Conservation (phyloP, 305 asterid genomes). For the Plantago coronopus region DNA sequence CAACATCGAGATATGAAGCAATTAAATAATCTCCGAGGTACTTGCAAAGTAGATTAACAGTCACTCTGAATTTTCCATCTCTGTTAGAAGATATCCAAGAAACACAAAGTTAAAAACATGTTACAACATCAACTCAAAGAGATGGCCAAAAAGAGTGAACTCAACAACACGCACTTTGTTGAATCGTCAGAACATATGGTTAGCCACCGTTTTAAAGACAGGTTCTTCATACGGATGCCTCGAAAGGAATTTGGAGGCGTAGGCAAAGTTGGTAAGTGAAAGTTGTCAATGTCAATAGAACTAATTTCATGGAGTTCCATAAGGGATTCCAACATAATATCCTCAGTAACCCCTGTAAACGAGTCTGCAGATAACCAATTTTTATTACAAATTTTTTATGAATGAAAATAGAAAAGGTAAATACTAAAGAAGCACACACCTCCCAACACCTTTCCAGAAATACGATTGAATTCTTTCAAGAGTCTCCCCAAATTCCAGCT, state of each 20-base stretch:
- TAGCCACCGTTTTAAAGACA: slow-evolving; percentile 81
- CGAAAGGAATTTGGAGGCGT: slow-evolving; percentile 69
- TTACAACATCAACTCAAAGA: slow-evolving; percentile 17
- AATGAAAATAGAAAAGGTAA: slow-evolving; percentile 7
- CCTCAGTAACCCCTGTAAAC: slow-evolving; percentile 66
- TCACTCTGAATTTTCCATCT: slow-evolving; percentile 64
- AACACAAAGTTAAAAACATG: slow-evolving; percentile 17
- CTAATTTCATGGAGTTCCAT: slow-evolving; percentile 38
- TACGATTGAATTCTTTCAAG: slow-evolving; percentile 63
- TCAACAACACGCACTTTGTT: slow-evolving; percentile 37
- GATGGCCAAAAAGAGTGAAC: neutral
- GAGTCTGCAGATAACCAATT: slow-evolving; percentile 41
- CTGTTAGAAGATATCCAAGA: slow-evolving; percentile 33
- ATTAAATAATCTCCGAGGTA: slow-evolving; percentile 92
- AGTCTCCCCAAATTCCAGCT: slow-evolving; percentile 73
- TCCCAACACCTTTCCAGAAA: slow-evolving; percentile 49
- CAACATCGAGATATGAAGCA: slow-evolving; percentile 71
- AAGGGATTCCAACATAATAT: slow-evolving; percentile 55
- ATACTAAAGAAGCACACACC: slow-evolving; percentile 33
- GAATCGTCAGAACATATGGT: slow-evolving; percentile 84
- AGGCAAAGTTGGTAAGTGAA: slow-evolving; percentile 71
- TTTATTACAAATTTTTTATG: slow-evolving; percentile 17
- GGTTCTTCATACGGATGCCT: slow-evolving; percentile 82
- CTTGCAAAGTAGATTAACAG: slow-evolving; percentile 83
- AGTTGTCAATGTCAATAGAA: slow-evolving; percentile 46